Base-by-base conservation (phyloP, 2,329 filamentous ascomycete genomes). In the Colletotrichum incanum region DNA sequence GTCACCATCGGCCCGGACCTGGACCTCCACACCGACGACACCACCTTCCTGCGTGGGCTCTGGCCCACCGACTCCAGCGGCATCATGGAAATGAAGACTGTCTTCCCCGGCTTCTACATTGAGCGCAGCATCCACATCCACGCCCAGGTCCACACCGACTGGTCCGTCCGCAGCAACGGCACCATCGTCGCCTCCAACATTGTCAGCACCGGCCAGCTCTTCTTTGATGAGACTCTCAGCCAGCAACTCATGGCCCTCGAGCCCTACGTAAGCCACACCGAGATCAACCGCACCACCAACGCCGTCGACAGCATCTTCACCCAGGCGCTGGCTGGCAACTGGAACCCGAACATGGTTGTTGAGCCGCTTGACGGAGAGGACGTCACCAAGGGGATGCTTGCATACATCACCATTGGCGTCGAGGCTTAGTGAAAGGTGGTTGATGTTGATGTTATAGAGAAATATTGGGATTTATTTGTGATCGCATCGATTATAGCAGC, bases 61-160 rank as follows among this genome's bases (percentile, higher is more conserved):
- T 67, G 64, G 68, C 45, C 77, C 77, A 72, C 77, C 73, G 28
- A 80, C 49, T 28, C 43, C 45, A 64, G 69, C 58, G 58, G 70
- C 9, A 62, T 69, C 81, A 52, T 71, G 82, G 79, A 83, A 67
- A 85, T 86, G 73, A 79, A 82, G 41, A 82, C 82, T 20, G 76
- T 85, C 73, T 84, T 85, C 74, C 85, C 84, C 2, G 84, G 85
- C 1, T 83, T 86, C 74, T 87, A 87, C 75, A 77, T 77, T 14
- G 79, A 81, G 7, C 83, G 86, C 2, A 81, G 86, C 3, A 85
- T 81, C 1, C 87, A 89, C 74, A 85, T 86, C 20, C 87, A 89
- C 72, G 68, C 82, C 45, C 75, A 82, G 62, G 79, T 85, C 83
- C 78, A 83, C 73, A 76, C 80, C 60, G 81, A 82, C 65, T 80